Base-by-base conservation (phyloP, 2,329 filamentous ascomycete genomes). In the Sporothrix luriei region DNA sequence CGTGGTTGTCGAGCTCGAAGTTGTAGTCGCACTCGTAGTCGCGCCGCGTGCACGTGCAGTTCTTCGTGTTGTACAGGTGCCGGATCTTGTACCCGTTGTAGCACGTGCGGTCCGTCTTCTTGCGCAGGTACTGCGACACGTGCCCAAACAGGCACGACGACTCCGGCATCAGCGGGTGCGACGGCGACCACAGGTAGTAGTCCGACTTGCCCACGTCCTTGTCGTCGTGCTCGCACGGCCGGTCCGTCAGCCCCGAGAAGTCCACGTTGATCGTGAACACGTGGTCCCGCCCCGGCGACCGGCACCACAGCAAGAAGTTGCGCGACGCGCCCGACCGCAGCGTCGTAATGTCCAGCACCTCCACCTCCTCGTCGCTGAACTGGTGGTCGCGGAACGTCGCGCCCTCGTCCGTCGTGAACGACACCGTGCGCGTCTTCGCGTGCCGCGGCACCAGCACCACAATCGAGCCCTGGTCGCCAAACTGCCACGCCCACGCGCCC, bases 1-100 rank as follows among this genome's bases (percentile, higher is more conserved):
- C 90, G 76, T 94, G 91, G 38, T 82, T 85, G 78, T 91, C 87
- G 61, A 91, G 87, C 78, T 98, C 90, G 79, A 88, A 99, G 80
- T 99, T 99, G 84, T 93, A 99, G 78, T 96, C 94, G 80, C 95
- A 99, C 84, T 99, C 95, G 78, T 90, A 99, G 80, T 99, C 95
- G 70, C 88, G 85, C 67, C 93, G 85, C 10, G 88, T 91, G 81
- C 95, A 99, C 71, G 87, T 84, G 83, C 95, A 99, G 78, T 96
- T 93, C 73, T 85, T 81, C 73, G 92, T 89, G 73, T 86, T 85
- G 79, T 94, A 90, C 33, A 94, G 83, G 73, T 89, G 87, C 73
- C 88, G 84, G 73, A 96, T 86, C 72, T 85, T 86, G 77, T 87
- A 85, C 66, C 90, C 89, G 75, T 97, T 97, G 83, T 89, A 97